These are phyloP conservation scores for Bombardia bombarda DNA, from an alignment of 495 filamentous ascomycete genomes.

Conservation along the genomic window DNA sequence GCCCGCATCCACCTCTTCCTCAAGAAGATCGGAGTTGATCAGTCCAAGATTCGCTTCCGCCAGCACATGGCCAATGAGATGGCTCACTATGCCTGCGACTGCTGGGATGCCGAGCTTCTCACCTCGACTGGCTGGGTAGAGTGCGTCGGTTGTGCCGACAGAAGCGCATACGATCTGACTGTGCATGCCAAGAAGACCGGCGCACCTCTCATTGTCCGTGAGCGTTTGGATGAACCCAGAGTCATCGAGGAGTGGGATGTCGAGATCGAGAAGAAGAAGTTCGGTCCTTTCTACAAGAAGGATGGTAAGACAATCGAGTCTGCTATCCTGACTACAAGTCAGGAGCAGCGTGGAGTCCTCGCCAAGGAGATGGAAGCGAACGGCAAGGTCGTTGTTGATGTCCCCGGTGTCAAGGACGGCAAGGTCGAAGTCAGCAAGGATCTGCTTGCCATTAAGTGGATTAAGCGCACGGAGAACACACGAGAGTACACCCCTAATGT, in stretches of 20 bases:
- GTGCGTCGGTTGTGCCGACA: conserved; percentile 78
- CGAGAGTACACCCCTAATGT: conserved; percentile 78
- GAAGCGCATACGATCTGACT: conserved; percentile 71
- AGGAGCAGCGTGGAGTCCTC: conserved; percentile 64
- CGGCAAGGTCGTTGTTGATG: conserved; percentile 61
- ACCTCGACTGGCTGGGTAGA: conserved; percentile 82
- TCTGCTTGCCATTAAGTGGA: conserved; percentile 62
- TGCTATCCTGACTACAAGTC: conserved; percentile 56
- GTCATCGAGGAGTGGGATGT: conserved; percentile 65
- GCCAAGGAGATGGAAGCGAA: conserved; percentile 53
- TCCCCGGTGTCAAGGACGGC: conserved; percentile 47
- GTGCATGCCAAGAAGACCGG: conserved; percentile 79
- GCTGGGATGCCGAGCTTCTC: conserved; percentile 76
- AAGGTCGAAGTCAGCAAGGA: conserved; percentile 65
- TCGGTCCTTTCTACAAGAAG: conserved; percentile 74
- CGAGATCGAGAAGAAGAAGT: conserved; percentile 78
- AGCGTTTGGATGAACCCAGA: conserved; percentile 52
- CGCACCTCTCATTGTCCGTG: conserved; percentile 61
- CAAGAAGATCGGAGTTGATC: conserved; percentile 59
- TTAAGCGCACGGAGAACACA: conserved; percentile 57
- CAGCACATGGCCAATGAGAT: conserved; percentile 78
- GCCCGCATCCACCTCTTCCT: conserved; percentile 72
- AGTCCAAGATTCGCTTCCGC: conserved; percentile 67
- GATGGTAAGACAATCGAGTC: conserved; percentile 66
- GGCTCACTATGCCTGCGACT: conserved; percentile 76